phyloP scores from a whole-genome alignment of 495 filamentous ascomycete genomes.

The Tuber borchii region DNA sequence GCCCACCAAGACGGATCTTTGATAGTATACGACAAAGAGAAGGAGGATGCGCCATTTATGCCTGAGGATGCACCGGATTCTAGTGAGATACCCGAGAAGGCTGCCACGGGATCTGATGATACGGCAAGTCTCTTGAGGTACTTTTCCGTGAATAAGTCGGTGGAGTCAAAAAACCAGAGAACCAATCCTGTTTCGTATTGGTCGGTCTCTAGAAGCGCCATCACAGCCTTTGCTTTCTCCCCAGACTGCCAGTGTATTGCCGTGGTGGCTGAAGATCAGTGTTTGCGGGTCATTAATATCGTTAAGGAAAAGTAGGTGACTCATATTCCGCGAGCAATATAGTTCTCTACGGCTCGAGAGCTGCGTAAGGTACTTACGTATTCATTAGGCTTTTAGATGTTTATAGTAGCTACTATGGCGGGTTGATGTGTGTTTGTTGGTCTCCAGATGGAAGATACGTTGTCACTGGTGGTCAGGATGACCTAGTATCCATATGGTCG shows the following conservation, averaged over 20 bases:
- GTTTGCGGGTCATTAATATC: constrained; percentile 82
- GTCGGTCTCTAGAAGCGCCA: constrained; percentile 81
- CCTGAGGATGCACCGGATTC: constrained; percentile 48
- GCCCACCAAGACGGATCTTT: constrained; percentile 90
- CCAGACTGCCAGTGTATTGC: constrained; percentile 82
- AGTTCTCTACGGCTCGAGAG: neutral
- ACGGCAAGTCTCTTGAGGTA: constrained; percentile 28
- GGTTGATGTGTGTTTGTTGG: constrained; percentile 88
- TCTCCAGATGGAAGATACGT: constrained; percentile 95
- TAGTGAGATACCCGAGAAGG: constrained; percentile 18
- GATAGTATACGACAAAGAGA: constrained; percentile 96
- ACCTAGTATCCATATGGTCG: constrained; percentile 90
- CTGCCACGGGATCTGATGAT: constrained; percentile 15
- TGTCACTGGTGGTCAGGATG: constrained; percentile 90
- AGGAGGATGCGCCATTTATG: constrained; percentile 77
- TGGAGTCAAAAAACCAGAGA: constrained; percentile 87
- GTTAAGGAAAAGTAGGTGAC: constrained; percentile 72
- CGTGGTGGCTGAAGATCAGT: constrained; percentile 85
- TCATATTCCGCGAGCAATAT: neutral
- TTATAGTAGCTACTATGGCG: constrained; percentile 88
- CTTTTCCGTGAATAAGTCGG: constrained; percentile 64
- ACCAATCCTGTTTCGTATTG: constrained; percentile 84
- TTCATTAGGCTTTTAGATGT: constrained; percentile 64
- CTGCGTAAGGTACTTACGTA: constrained; percentile 16
- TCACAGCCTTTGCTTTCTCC: constrained; percentile 84